These are phyloP conservation scores for Pseudogymnoascus sp. DNA, from an alignment of 2,329 filamentous ascomycete genomes.

Conservation along the genomic window DNA sequence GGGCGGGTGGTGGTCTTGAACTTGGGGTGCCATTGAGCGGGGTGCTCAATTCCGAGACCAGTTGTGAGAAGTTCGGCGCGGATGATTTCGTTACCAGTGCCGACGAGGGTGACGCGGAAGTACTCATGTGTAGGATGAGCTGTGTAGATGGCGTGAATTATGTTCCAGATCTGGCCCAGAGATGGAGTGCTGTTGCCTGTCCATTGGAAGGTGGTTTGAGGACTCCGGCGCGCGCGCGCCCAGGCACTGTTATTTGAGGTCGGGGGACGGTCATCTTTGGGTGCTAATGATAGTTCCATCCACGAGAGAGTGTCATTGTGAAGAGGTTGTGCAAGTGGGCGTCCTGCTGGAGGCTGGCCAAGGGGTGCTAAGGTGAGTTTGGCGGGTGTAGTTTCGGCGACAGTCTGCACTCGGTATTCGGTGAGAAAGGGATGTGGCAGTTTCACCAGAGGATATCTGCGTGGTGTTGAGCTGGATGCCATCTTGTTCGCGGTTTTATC, in stretches of 20 bases:
- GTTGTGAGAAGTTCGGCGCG: slow-evolving; percentile 27
- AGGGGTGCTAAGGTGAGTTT: slow-evolving; percentile 13
- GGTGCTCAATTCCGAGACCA: slow-evolving; percentile 18
- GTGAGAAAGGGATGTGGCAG: slow-evolving; percentile 19
- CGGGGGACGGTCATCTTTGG: slow-evolving; percentile 19
- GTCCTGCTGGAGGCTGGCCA: slow-evolving; percentile 11
- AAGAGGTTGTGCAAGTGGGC: slow-evolving; percentile 20
- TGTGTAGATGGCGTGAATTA: slow-evolving; percentile 32
- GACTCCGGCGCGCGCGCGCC: slow-evolving; percentile 28
- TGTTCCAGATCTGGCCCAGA: slow-evolving; percentile 32
- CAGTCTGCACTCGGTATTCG: slow-evolving; percentile 17
- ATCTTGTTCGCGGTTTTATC: slow-evolving; percentile 2
- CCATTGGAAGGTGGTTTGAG: slow-evolving; percentile 30
- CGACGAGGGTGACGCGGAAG: slow-evolving; percentile 29
- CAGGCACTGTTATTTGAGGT: slow-evolving; percentile 32
- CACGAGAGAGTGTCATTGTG: slow-evolving; percentile 26
- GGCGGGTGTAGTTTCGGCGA: slow-evolving; percentile 11
- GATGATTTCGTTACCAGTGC: slow-evolving; percentile 23
- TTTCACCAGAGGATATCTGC: slow-evolving; percentile 17
- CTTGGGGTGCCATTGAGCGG: slow-evolving; percentile 12
- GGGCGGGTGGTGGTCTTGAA: slow-evolving; percentile 7
- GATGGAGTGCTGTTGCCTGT: slow-evolving; percentile 24
- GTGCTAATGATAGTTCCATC: slow-evolving; percentile 21
- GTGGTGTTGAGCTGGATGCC: slow-evolving; percentile 9
- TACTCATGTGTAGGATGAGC: slow-evolving; percentile 27